Percentiles rank a stretch among this genome's conserved stretches.
phyloP scores from a whole-genome alignment of 441 rosid species.

The Pelargonium australe region DNA sequence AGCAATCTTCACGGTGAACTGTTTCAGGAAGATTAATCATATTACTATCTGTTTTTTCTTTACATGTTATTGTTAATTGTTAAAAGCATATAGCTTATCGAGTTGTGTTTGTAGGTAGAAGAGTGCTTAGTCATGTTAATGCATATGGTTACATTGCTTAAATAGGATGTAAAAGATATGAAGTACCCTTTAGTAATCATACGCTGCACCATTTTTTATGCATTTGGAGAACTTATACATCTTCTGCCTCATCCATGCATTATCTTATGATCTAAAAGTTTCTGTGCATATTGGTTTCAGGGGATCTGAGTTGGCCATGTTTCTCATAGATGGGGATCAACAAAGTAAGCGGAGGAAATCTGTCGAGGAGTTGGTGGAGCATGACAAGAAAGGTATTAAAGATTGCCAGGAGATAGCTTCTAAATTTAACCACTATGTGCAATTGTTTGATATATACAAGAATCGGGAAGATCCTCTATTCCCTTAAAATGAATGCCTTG shows the following conservation, averaged over 20 bases:
- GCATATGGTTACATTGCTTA: too few species aligned
- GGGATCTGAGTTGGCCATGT: constrained; percentile 22
- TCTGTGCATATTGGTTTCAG: constrained; percentile 12
- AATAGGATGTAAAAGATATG: too few species aligned
- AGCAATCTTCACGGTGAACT: background rate
- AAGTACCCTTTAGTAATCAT: too few species aligned
- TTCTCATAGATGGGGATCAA: constrained; percentile 29
- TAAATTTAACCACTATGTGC: constrained; percentile 7
- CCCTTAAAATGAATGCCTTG: background rate
- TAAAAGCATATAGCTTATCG: too few species aligned
- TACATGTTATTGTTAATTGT: too few species aligned
- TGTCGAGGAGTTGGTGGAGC: constrained; percentile 19
- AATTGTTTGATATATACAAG: constrained; percentile 32
- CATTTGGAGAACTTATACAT: too few species aligned
- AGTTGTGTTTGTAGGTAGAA: background rate
- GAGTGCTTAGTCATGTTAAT: too few species aligned
- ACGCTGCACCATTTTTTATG: too few species aligned
- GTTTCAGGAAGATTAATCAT: background rate
- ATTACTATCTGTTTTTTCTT: too few species aligned
- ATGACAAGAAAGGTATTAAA: constrained; percentile 17
- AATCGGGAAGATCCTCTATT: constrained; percentile 22
- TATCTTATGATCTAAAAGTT: background rate
- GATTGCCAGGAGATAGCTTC: constrained; percentile 27
- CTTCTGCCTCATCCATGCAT: background rate
- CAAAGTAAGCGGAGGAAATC: constrained; percentile 28